A percentile compares a stretch with the other conserved stretches of the same genome.
These are phyloP conservation scores for Cryptococcus depauperatus DNA, from an alignment of 1,284 basidiomycete species.

Conservation along the genomic window DNA sequence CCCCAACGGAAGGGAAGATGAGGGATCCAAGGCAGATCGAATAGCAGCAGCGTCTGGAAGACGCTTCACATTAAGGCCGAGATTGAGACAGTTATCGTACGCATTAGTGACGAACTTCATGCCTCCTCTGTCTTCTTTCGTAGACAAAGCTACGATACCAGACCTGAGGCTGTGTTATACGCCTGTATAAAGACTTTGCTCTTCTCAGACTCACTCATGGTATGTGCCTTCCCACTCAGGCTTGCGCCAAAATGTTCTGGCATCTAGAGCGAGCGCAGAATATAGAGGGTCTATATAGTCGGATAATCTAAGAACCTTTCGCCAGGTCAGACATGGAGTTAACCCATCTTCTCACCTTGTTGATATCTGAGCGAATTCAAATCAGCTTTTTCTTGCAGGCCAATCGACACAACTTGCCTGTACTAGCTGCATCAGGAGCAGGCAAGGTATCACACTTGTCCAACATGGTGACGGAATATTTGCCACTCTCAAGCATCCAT, in stretches of 20 bases:
- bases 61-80: slow-evolving; percentile 23
- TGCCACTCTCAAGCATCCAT: slow-evolving; percentile 40
- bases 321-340: too few relatives aligned
- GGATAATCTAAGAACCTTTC: slow-evolving; percentile 43
- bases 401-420: slow-evolving; percentile 25
- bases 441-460: slow-evolving; percentile 39
- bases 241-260: slow-evolving; percentile 40
- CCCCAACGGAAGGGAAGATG: slow-evolving; percentile 17
- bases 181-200: neutral
- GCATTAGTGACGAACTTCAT: slow-evolving; percentile 31
- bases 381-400: slow-evolving; percentile 1
- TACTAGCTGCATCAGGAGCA: slow-evolving; percentile 44
- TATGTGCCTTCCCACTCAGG: slow-evolving; percentile 64
- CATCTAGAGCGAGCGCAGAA: slow-evolving; percentile 39
- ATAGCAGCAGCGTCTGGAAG: slow-evolving; percentile 19
- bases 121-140: slow-evolving; percentile 17
- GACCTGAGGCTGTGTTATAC: slow-evolving; percentile 19
- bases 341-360: slow-evolving; percentile 29
- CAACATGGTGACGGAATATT: slow-evolving; percentile 42
- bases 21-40: slow-evolving; percentile 12
- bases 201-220: slow-evolving; percentile 56
- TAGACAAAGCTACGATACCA: slow-evolving; percentile 34
- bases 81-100: slow-evolving; percentile 26
- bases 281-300: slow-evolving; percentile 41
- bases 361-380: slow-evolving; percentile 30